Conservation (phyloP, 257 asterid species). For the Anisodus acutangulus region DNA sequence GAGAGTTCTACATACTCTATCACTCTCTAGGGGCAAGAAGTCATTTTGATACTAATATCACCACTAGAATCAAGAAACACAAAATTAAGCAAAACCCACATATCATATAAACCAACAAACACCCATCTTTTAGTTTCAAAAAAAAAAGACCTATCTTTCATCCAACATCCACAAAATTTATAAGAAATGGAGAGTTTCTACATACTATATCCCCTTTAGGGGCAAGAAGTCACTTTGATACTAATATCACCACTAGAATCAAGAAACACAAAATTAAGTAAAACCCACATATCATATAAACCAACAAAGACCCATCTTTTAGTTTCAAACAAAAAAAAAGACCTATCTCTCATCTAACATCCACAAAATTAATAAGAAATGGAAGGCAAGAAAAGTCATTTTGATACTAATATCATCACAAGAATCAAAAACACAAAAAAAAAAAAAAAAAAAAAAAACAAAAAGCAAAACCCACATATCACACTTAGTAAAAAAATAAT, state of each 20-base stretch:
- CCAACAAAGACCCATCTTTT: not conserved
- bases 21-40: too few relatives aligned
- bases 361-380: not conserved
- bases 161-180: too few relatives aligned
- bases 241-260: not conserved
- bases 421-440: not conserved
- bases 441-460: too few relatives aligned
- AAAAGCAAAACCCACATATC: not conserved
- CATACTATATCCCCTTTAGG: too few relatives aligned
- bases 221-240: not conserved
- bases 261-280: not conserved
- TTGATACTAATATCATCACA: not conserved
- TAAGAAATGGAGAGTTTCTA: too few relatives aligned
- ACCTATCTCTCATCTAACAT: not conserved
- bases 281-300: constrained; percentile 11
- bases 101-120: not conserved
- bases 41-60: not conserved
- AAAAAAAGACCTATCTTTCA: not conserved
- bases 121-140: not conserved
- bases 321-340: not conserved
- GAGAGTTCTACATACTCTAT: too few relatives aligned
- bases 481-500: not conserved
- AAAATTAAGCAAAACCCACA: constrained; percentile 7
- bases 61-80: not conserved
- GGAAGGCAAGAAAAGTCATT: not conserved